Evolutionary conservation across 805 yeast species (phyloP).

Genomic region (Candida boleticola): DNA sequence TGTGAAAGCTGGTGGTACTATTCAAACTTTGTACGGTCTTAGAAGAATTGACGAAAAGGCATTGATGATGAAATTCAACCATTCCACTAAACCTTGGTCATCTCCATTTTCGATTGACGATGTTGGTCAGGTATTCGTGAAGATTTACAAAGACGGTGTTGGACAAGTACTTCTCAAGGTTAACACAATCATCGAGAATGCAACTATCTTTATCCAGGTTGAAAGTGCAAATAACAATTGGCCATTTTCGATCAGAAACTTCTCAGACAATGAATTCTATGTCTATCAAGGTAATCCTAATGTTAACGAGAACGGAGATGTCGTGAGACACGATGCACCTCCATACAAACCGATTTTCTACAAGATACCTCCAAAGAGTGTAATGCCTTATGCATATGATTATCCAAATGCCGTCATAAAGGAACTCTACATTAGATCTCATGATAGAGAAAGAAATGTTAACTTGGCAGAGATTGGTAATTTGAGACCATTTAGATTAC

Average conservation of each 20-base stretch:
- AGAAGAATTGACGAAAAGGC: constrained; percentile 58
- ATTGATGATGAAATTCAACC: constrained; percentile 56
- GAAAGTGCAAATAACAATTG: constrained; percentile 73
- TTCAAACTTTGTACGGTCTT: constrained; percentile 63
- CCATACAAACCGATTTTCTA: constrained; percentile 78
- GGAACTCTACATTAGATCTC: constrained; percentile 71
- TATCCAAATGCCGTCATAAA: constrained; percentile 87
- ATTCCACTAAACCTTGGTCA: constrained; percentile 68
- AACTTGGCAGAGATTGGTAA: constrained; percentile 93
- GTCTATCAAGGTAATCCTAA: constrained; percentile 85
- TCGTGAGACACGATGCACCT: constrained; percentile 41
- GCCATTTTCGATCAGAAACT: constrained; percentile 93
- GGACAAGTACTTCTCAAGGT: constrained; percentile 72
- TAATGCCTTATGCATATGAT: constrained; percentile 98
- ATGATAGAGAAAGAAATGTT: constrained; percentile 71
- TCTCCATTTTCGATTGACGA: constrained; percentile 84
- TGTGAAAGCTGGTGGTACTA: constrained; percentile 44
- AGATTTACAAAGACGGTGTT: constrained; percentile 59
- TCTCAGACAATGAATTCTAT: constrained; percentile 80
- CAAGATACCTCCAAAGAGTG: constrained; percentile 81
- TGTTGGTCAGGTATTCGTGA: constrained; percentile 76
- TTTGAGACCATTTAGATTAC: constrained; percentile 78
- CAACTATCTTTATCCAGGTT: constrained; percentile 75
- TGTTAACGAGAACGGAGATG: constrained; percentile 59
- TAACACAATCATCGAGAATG: constrained; percentile 73